phyloP scores from a whole-genome alignment of 306 rosid genomes.

The Arachis hypogaea region DNA sequence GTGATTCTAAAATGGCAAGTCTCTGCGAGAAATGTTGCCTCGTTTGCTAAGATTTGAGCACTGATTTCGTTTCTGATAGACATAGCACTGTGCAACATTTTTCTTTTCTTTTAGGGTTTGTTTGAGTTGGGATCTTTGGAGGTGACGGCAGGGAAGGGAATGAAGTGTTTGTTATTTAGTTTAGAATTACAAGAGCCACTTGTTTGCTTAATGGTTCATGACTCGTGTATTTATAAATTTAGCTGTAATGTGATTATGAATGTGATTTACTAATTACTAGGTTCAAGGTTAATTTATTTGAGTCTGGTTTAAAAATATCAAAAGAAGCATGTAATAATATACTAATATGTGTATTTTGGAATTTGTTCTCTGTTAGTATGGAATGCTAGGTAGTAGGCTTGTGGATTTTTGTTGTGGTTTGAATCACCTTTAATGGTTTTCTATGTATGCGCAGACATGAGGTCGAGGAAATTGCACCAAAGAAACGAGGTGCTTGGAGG shows the following conservation, averaged over 20 bases:
- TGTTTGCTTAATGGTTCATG: slow-evolving; percentile 3
- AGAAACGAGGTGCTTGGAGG: slow-evolving; percentile 24
- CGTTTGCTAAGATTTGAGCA: not conserved
- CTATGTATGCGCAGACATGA: slow-evolving; percentile 32
- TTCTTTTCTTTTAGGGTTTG: too few relatives aligned
- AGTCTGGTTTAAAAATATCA: not conserved
- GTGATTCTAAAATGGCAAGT: not conserved
- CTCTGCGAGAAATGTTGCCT: not conserved
- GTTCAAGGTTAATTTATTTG: not conserved
- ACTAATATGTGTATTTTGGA: slow-evolving; percentile 1
- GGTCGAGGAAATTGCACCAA: not conserved
- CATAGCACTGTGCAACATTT: too few relatives aligned
- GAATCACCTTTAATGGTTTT: slow-evolving; percentile 1
- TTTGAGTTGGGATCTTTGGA: too few relatives aligned
- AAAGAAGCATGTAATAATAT: not conserved
- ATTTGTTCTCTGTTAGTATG: slow-evolving; percentile 1
- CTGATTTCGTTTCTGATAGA: too few relatives aligned
- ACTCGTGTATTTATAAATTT: not conserved
- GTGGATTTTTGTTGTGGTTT: not conserved
- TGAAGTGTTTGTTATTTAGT: not conserved
- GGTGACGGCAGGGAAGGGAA: not conserved
- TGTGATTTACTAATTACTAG: not conserved
- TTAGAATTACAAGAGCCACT: not conserved
- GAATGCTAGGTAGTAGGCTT: not conserved
- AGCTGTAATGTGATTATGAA: slow-evolving; percentile 8